A percentile compares a stretch with the other conserved stretches of the same genome.
phyloP scores from a whole-genome alignment of 179 eudicot species.

The Nepenthes alata region DNA sequence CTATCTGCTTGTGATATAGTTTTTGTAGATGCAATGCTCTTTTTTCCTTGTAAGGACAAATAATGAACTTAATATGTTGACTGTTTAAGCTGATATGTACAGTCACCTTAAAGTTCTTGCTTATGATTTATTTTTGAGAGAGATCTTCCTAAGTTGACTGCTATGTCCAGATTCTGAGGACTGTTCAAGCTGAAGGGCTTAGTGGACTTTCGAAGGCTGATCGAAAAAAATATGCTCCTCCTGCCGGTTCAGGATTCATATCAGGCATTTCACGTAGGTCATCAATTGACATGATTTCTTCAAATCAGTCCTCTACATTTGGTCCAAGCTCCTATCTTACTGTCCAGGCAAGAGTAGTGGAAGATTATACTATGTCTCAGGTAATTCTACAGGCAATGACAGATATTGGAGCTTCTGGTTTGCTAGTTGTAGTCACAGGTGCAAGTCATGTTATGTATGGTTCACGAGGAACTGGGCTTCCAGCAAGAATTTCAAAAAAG shows the following conservation, averaged over 20 bases:
- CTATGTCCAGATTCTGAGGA: slow-evolving; percentile 55
- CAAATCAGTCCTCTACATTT: slow-evolving; percentile 45
- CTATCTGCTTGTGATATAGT: no score
- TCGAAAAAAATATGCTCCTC: slow-evolving; percentile 74
- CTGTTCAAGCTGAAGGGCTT: slow-evolving; percentile 96
- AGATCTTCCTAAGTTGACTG: not conserved
- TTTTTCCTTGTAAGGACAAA: no score
- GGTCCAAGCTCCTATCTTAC: slow-evolving; percentile 88
- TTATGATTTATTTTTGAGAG: not conserved
- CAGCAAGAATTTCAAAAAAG: slow-evolving; percentile 84
- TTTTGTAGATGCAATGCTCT: no score
- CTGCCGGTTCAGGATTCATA: slow-evolving; percentile 94
- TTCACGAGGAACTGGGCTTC: slow-evolving; percentile 78
- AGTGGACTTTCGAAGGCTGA: slow-evolving; percentile 72
- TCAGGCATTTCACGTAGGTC: slow-evolving; percentile 72
- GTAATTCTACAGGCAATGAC: slow-evolving; percentile 50
- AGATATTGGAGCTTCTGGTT: slow-evolving; percentile 56
- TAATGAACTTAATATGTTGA: no score
- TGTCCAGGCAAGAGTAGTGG: slow-evolving; percentile 78
- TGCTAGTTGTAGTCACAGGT: slow-evolving; percentile 90
- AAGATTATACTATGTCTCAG: slow-evolving; percentile 85
- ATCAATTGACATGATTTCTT: slow-evolving; percentile 37
- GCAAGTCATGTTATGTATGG: slow-evolving; percentile 86
- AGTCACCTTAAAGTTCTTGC: no score
- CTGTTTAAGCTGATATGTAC: no score